Percentiles rank a stretch among this genome's conserved stretches.
phyloP scores from a whole-genome alignment of 306 rosid genomes.

The Sesbania bispinosa region DNA sequence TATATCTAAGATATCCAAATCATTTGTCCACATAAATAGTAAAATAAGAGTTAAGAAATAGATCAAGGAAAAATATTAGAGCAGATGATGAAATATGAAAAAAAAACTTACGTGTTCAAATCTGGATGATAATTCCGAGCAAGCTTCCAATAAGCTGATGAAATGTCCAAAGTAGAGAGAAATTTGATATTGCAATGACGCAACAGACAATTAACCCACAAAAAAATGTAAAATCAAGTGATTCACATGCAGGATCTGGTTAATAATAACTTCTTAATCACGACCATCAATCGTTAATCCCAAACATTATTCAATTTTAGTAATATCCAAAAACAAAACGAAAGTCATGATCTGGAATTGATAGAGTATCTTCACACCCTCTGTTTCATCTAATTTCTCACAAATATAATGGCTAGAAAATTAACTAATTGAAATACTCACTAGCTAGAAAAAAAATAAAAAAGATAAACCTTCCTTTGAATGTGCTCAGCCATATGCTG shows the following conservation, averaged over 20 bases:
- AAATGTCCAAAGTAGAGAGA: conserved; percentile 26
- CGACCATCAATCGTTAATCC: neutral
- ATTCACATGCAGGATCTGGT: neutral
- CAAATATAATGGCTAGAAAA: no score
- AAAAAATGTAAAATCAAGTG: neutral
- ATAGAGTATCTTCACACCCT: no score
- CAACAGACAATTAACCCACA: neutral
- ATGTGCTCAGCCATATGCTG: no score
- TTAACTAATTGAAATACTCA: no score
- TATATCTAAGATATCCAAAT: neutral
- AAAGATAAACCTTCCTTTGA: no score
- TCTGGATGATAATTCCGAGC: conserved; percentile 96
- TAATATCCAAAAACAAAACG: no score
- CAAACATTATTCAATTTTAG: no score
- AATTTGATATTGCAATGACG: neutral
- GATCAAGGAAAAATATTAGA: neutral
- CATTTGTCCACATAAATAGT: neutral
- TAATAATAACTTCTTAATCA: neutral
- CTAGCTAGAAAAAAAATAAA: no score
- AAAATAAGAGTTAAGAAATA: neutral
- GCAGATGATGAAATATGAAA: neutral
- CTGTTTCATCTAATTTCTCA: no score
- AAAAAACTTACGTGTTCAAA: conserved; percentile 85
- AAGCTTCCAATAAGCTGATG: conserved; percentile 98
- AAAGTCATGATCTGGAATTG: no score